Conservation (phyloP, 192 early-diverging fungal genomes). For the Backusella circina region DNA sequence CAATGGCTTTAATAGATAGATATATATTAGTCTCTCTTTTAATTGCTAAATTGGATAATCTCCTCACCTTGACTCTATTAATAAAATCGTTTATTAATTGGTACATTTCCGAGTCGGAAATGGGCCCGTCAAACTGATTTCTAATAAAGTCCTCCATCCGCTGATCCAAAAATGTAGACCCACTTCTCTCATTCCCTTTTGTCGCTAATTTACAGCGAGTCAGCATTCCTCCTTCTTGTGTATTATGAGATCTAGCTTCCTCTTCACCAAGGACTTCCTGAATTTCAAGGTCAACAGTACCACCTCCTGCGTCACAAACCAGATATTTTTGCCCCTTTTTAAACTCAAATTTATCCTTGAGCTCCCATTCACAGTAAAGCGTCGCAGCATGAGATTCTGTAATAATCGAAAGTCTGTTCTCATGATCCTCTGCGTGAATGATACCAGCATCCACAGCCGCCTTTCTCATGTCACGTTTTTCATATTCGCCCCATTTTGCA, state of each 20-base stretch:
- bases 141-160: conserved; percentile 31
- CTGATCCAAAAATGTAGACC: conserved; percentile 39
- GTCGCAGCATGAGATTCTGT: conserved; percentile 42
- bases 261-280: background rate
- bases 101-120: conserved; percentile 9
- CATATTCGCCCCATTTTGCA: conserved; percentile 39
- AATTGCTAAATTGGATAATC: too few species aligned
- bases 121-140: conserved; percentile 29
- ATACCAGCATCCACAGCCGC: conserved; percentile 39
- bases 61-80: conserved; percentile 27
- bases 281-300: conserved; percentile 39
- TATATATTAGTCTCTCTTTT: background rate
- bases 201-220: conserved; percentile 37
- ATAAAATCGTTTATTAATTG: conserved; percentile 35
- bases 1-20: background rate
- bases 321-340: conserved; percentile 38
- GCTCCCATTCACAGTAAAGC: conserved; percentile 36
- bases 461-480: conserved; percentile 37
- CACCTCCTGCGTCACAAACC: conserved; percentile 45
- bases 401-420: conserved; percentile 38
- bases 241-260: background rate
- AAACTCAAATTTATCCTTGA: conserved; percentile 30
- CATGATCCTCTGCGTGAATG: conserved; percentile 32
- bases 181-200: conserved; percentile 35
- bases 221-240: conserved; percentile 11